Conservation (phyloP, 2,329 filamentous ascomycete genomes). For the Paracoccidioides lutzii region DNA sequence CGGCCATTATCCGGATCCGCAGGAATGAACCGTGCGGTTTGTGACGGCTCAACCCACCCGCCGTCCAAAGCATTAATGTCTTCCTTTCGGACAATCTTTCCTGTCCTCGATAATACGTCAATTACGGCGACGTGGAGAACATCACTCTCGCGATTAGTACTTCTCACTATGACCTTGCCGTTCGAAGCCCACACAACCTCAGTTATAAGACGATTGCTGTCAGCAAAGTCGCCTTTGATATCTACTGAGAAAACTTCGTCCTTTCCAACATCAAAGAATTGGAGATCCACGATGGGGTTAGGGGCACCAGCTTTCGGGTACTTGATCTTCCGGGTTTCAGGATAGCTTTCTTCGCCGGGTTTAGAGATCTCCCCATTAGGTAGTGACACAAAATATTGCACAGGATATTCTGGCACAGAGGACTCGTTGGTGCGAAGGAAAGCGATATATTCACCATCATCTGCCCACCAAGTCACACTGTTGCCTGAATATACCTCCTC, state of each 20-base stretch:
- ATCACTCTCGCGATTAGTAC: conserved; percentile 90
- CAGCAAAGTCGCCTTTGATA: conserved; percentile 61
- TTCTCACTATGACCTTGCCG: conserved; percentile 69
- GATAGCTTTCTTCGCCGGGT: conserved; percentile 72
- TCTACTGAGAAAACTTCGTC: conserved; percentile 68
- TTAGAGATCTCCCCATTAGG: conserved; percentile 60
- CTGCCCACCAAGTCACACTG: conserved; percentile 89
- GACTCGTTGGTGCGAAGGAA: conserved; percentile 93
- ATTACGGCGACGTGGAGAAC: conserved; percentile 77
- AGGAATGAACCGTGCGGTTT: conserved; percentile 74
- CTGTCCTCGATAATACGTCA: conserved; percentile 59
- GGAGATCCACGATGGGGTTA: conserved; percentile 76
- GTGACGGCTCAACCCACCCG: conserved; percentile 92
- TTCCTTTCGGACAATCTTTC: conserved; percentile 64
- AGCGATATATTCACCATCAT: conserved; percentile 75
- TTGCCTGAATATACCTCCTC: conserved; percentile 69
- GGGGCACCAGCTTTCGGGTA: conserved; percentile 93
- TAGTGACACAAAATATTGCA: conserved; percentile 83
- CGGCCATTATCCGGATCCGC: conserved; percentile 66
- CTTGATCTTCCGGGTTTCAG: conserved; percentile 83
- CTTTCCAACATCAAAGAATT: conserved; percentile 75
- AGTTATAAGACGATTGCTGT: conserved; percentile 78
- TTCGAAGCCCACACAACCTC: conserved; percentile 81
- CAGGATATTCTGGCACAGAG: conserved; percentile 74
- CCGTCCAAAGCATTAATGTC: conserved; percentile 79